Conservation (phyloP, 352 stramenopile species). For the Phytophthora foliorum region DNA sequence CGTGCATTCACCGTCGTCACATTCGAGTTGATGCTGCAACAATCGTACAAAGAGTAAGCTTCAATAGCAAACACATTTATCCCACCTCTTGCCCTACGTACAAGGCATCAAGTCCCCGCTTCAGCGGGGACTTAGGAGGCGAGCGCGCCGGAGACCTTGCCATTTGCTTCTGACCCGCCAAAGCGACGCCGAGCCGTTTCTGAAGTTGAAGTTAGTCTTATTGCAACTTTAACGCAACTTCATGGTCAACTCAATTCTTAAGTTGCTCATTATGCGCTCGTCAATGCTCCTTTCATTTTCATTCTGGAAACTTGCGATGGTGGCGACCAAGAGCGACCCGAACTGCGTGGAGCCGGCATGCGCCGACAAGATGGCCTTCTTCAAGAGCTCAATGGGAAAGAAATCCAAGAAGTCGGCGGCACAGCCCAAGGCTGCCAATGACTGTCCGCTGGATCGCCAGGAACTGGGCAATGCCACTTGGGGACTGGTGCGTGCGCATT, state of each 20-base stretch:
- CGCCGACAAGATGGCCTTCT: conserved; percentile 89
- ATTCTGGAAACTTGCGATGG: conserved; percentile 38
- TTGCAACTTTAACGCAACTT: background rate
- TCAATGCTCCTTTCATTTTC: conserved; percentile 9
- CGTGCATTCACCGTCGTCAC: conserved; percentile 61
- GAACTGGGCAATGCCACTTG: conserved; percentile 90
- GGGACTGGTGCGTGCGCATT: conserved; percentile 69
- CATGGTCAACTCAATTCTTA: conserved; percentile 4
- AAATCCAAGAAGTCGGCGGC: conserved; percentile 30
- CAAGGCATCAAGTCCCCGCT: conserved; percentile 35
- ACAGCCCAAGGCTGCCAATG: conserved; percentile 34
- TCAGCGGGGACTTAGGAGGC: conserved; percentile 60
- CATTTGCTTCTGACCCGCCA: conserved; percentile 7
- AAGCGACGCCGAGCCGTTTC: conserved; percentile 17
- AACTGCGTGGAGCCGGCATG: conserved; percentile 90
- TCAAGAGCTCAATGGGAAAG: conserved; percentile 77
- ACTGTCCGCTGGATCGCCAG: conserved; percentile 89
- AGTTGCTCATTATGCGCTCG: conserved; percentile 1
- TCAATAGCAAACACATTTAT: background rate
- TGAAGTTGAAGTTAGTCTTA: conserved; percentile 31
- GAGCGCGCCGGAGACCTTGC: conserved; percentile 41
- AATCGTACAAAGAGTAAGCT: conserved; percentile 10
- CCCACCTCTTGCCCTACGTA: background rate
- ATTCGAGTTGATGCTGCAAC: conserved; percentile 60
- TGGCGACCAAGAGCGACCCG: conserved; percentile 66